Evolutionary conservation across 75 land plant genomes (phyloP), one percentile per base, ranked within the genome.

Genomic region (Gnetum montanum): DNA sequence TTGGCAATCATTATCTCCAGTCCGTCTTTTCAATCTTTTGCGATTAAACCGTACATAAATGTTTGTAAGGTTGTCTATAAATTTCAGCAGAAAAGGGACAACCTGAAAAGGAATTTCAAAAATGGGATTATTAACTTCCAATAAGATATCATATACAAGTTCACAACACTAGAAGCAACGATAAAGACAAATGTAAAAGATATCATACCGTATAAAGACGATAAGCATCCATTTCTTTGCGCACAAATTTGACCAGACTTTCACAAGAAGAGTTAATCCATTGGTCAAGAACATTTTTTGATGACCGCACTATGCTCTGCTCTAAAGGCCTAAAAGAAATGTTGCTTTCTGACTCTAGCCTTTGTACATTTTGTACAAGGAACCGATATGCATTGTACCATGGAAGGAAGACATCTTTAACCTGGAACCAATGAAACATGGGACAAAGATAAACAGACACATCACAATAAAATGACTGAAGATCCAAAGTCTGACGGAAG

Each of bases 331-430:
- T 37, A 60, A 95, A 95, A 15, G 81, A 70, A 49, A 57, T 67
- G 53, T 62, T 45, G 3, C 99, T 83, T 64, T 95, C 99, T 40
- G 79, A 54, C 44, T 84, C 83, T 26, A 95, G 80, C 56, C 99
- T 81, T 49, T 69, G 70, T 4, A 85, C 86, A 73, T 95, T 95
- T 57, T 95, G 99, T 55, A 95, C 86, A 60, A 95, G 71, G 60
- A 95, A 95, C 53, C 99, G 78, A 60, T 95, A 95, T 20, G 99
- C 99, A 81, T 95, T 95, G 68, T 93, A 93, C 98, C 98, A 93
- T 30, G 98, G 98, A 37, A 93, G 76, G 47, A 93, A 88, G 7
- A 88, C 98, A 72, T 89, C 98, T 59, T 72, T 93, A 45, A 93
- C 98, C 98, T 93, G 69, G 6, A 43, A 15, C n/a, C 1, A 35